Base-by-base conservation (phyloP, 805 yeast species). In the Candida schatavii region DNA sequence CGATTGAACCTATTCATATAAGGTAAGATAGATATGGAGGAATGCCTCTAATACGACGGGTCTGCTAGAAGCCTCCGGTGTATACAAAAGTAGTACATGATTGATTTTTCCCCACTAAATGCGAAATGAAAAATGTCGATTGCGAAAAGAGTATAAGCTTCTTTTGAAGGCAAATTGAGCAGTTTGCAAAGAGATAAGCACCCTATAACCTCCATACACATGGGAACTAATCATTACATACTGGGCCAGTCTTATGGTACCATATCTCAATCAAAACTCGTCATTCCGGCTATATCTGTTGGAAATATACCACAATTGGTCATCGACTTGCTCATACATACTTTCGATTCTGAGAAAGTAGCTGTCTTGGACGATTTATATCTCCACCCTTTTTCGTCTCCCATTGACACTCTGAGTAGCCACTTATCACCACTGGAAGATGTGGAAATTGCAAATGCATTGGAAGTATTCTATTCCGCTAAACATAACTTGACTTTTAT, bases 271-370 rank as follows among this genome's bases (percentile, higher is more conserved):
- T 61, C 77, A 1, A 72, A 71, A 1, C 63, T 85, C n/a, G 56
- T 91, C 1, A 32, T 93, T 1, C 98, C 98, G 0, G 64, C 89
- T 0, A 85, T 93, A 0, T 80, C 97, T 3, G 75, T 87, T 4
- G 98, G 96, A 5, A 93, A 91, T 54, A 84, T 89, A 3, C 95
- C 98, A 0, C 99, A 93, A 59, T 65, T 91, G 37, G 64, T 90
- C 0, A 61, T 77, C 4, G 98, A 90, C 59, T 67, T 90, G 23
- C 62, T 91, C 20, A 68, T 89, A 7, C 84, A 83, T 52, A 78
- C 82, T n/a, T 62, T 76, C 19, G 70, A 68, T 3, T 75, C 83
- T 44, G 47, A 61, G 42, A 75, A 75, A 29, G 69, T 83, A 3
- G 80, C 76, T 9, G 55, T 75, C 13, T 61, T 90, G 22, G 84